Conservation (phyloP, 2,329 filamentous ascomycete genomes). For the Colletotrichum noveboracense region DNA sequence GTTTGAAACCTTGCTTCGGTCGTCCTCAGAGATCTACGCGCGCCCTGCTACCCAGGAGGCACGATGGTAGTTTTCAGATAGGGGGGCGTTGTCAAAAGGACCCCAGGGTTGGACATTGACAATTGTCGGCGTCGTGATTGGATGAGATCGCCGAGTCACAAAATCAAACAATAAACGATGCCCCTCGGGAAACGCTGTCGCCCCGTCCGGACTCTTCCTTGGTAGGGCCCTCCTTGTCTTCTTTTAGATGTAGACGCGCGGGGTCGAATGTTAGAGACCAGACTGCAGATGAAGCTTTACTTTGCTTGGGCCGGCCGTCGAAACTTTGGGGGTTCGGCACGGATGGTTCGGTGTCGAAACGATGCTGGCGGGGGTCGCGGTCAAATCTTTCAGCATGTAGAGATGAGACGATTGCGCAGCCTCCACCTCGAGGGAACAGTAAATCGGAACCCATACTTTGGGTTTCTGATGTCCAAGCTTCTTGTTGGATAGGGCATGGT, state of each 20-base stretch:
- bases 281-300: not conserved
- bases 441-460: not conserved
- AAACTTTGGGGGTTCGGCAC: not conserved
- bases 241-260: not conserved
- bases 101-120: not conserved
- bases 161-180: not conserved
- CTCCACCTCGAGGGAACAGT: not conserved
- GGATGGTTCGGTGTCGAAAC: not conserved
- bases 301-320: not conserved
- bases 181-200: not conserved
- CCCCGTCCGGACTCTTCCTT: not conserved
- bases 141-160: not conserved
- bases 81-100: not conserved
- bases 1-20: not conserved
- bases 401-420: not conserved
- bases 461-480: not conserved
- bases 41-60: not conserved
- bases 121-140: not conserved
- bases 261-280: not conserved
- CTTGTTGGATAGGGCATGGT: not conserved
- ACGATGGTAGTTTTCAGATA: not conserved
- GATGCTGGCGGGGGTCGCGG: not conserved
- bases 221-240: not conserved
- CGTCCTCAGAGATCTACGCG: not conserved
- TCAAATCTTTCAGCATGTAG: not conserved